Evolutionary conservation across 306 rosid species (phyloP).

Genomic region (Lupinus albus): DNA sequence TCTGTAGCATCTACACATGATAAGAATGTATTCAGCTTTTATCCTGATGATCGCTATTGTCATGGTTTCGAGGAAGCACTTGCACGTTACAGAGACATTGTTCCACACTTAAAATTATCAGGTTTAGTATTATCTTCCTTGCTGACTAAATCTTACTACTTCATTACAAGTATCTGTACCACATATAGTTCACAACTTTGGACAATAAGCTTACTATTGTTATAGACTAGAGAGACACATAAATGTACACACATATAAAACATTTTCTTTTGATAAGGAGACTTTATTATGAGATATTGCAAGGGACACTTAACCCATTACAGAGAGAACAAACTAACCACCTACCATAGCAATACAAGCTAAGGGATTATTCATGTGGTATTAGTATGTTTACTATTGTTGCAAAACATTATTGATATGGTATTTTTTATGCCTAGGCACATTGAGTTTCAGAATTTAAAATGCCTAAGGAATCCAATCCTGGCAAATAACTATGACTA

Average conservation of each 20-base stretch:
- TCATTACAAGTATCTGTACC: slow-evolving; percentile 4
- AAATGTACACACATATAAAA: too few relatives aligned
- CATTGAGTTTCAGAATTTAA: not conserved
- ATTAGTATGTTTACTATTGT: not conserved
- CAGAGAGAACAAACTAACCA: too few relatives aligned
- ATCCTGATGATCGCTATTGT: slow-evolving; percentile 57
- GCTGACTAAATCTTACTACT: slow-evolving; percentile 19
- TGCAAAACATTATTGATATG: too few relatives aligned
- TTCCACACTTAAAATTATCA: slow-evolving; percentile 68
- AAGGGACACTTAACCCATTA: too few relatives aligned
- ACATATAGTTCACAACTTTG: not conserved
- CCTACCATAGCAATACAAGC: too few relatives aligned
- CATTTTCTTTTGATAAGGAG: too few relatives aligned
- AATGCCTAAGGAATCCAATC: not conserved
- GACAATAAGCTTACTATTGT: not conserved
- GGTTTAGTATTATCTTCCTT: slow-evolving; percentile 51
- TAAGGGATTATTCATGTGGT: too few relatives aligned
- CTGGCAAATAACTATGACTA: slow-evolving; percentile 2
- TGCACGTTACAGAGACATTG: slow-evolving; percentile 72
- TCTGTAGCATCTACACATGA: slow-evolving; percentile 80
- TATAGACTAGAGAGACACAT: not conserved
- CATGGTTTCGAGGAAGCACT: slow-evolving; percentile 83
- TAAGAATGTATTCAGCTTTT: slow-evolving; percentile 69
- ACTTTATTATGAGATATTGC: too few relatives aligned
- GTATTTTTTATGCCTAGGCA: not conserved